These are phyloP conservation scores for Hypoxylon rickii DNA, from an alignment of 495 filamentous ascomycete species.

Conservation along the genomic window DNA sequence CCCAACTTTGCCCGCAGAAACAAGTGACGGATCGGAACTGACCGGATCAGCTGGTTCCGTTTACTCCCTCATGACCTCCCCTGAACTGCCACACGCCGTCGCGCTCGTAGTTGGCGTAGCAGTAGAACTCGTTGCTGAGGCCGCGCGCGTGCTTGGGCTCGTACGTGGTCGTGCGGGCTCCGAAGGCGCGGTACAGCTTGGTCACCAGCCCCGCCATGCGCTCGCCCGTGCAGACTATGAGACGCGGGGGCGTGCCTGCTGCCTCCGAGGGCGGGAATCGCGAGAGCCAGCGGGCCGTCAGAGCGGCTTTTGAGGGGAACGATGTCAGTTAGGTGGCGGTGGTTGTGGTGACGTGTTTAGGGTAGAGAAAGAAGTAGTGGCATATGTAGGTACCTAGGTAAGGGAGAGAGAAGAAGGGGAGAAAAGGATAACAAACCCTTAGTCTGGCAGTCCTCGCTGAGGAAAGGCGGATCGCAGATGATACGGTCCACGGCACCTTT, in stretches of 20 bases:
- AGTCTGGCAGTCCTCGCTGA: conserved; percentile 79
- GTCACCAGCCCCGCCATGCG: conserved; percentile 60
- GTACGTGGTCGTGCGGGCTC: conserved; percentile 60
- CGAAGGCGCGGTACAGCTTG: conserved; percentile 56
- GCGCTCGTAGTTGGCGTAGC: conserved; percentile 75
- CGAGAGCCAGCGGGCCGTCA: conserved; percentile 73
- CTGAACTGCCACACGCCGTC: conserved; percentile 52
- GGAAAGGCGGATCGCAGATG: conserved; percentile 77
- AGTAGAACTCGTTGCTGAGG: conserved; percentile 77
- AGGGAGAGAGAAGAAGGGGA: background rate
- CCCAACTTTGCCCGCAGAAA: too few species aligned
- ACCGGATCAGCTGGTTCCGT: too few species aligned
- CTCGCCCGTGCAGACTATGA: conserved; percentile 77
- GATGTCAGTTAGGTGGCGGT: background rate
- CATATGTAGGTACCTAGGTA: background rate
- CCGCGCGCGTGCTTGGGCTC: conserved; percentile 67
- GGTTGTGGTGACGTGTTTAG: background rate
- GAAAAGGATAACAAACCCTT: conserved; percentile 56
- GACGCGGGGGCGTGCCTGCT: conserved; percentile 3
- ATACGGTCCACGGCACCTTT: conserved; percentile 69
- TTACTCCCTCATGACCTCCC: conserved; percentile 31
- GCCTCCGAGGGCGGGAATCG: conserved; percentile 39
- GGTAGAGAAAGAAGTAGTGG: background rate
- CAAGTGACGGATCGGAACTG: too few species aligned
- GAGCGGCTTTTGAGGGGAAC: conserved; percentile 54